phyloP scores from a whole-genome alignment of 1,284 basidiomycete genomes.

The Naganishia albida region DNA sequence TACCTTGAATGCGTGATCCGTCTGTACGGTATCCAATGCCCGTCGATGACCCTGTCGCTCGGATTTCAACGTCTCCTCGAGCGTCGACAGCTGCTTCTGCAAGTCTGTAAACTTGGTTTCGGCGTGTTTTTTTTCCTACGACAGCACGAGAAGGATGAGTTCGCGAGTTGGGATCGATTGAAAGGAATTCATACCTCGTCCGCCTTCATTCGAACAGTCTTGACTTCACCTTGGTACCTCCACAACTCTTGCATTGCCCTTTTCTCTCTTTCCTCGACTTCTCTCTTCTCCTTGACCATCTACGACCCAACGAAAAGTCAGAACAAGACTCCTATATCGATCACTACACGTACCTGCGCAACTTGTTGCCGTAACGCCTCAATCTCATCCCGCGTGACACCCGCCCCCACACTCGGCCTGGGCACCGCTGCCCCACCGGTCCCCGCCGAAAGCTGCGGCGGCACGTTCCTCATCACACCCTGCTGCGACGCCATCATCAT shows the following conservation, averaged over 20 bases:
- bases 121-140: constrained; percentile 26
- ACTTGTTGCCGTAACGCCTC: constrained; percentile 10
- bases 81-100: constrained; percentile 16
- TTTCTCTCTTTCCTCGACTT: constrained; percentile 4
- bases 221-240: constrained; percentile 26
- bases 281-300: constrained; percentile 21
- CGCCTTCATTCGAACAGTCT: constrained; percentile 19
- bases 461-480: background rate
- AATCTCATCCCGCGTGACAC: constrained; percentile 4
- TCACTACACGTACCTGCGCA: constrained; percentile 4
- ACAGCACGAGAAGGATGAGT: background rate
- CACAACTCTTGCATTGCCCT: constrained; percentile 13
- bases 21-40: constrained; percentile 27
- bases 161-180: background rate
- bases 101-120: constrained; percentile 10
- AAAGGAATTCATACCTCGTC: constrained; percentile 11
- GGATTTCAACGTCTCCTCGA: constrained; percentile 19
- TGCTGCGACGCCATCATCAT: background rate
- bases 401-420: constrained; percentile 14
- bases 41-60: constrained; percentile 19
- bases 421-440: background rate
- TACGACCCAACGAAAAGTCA: background rate
- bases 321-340: no score
- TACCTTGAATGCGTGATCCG: constrained; percentile 33
- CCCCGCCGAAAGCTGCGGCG: background rate